Base-by-base conservation (phyloP, 2,329 filamentous ascomycete genomes). In the Colletotrichum sp. region DNA sequence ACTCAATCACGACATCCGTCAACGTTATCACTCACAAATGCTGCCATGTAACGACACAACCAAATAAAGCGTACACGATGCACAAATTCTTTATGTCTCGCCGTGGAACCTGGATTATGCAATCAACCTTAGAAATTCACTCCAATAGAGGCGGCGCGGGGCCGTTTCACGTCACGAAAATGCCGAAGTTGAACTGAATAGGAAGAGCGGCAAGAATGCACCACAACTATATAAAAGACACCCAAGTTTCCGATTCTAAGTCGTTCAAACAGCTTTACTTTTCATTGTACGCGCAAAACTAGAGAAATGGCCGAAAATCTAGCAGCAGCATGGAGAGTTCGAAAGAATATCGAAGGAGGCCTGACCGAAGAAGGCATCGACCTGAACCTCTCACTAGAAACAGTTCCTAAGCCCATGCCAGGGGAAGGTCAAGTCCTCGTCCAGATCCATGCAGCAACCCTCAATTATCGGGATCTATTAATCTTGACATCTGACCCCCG, bases 181-280 rank as follows among this genome's bases (percentile, higher is more conserved):
- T 52, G 0, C 6, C n/a, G n/a, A 21, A 52, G 10, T 21, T 13
- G 10, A 21, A 52, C n/a, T 13, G 10, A 8, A 52, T 13, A n/a
- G 44, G n/a, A 52, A 8, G n/a, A 52, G 44, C 0, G 12, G 44
- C 4, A 13, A 52, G n/a, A 21, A 6, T 13, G n/a, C 6, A 49
- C 39, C 2, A 7, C 3, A 6, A 49, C 5, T 10, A 12, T 4
- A n/a, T 49, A n/a, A 3, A 21, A 52, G 44, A 21, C 44, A n/a
- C 0, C 12, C 44, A 52, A 2, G 4, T 21, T 13, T 0, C 3
- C 44, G 0, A n/a, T 12, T 52, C n/a, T 13, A 21, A 52, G n/a
- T 52, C n/a, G 6, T 21, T 21, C 10, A 52, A 13, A 12, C 6
- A 52, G 3, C 2, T 52, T 52, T 3, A 21, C 44, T 21, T 28